Evolutionary conservation across 1,284 basidiomycete species (phyloP), one percentile per base, ranked within the genome.

Genomic region (Singerocomus rubriflavus): DNA sequence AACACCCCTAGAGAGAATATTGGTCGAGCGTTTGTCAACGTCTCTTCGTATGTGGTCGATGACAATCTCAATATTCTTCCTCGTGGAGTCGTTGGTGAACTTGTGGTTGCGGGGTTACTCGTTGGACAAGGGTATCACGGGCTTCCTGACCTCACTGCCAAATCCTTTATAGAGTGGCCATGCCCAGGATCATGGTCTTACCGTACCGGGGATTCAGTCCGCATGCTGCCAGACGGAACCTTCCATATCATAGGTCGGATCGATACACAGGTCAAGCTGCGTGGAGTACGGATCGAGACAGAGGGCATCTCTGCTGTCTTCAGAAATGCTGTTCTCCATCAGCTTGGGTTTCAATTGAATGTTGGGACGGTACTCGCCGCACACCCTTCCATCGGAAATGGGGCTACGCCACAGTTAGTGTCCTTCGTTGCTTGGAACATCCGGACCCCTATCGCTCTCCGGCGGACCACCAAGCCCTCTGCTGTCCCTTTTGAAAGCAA

Each of bases 181-280:
- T 49, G 58, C 38, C 62, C 69, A 46, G 69, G 69, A 37, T 64
- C 64, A 40, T 70, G 74, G 72, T 71, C 74, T 12, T 80, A 80
- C 61, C 69, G 76, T 27, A 80, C 78, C 4, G 78, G 78, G 10
- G 78, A 80, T 55, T 59, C 80, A 44, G 78, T 71, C 9, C 68
- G 79, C 40, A 79, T 81, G 75, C 75, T 78, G 67, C 75, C 77
- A 1, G 77, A 81, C 53, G 69, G 66, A n/a, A 73, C 74, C 6
- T 58, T 81, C 21, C 75, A 80, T 55, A 79, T 81, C 46, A 63
- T 78, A 27, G 80, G 79, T n/a, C 72, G 79, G 21, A 76, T 78
- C 38, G 80, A 81, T 54, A 74, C 74, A 14, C 80, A 81, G 55
- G 75, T 80, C 60, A 81, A 81, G 63, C 63, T 80, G 33, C 71